A percentile compares a stretch with the other conserved stretches of the same genome.
phyloP scores from a whole-genome alignment of 2,329 filamentous ascomycete species.

The Chalara sp. region DNA sequence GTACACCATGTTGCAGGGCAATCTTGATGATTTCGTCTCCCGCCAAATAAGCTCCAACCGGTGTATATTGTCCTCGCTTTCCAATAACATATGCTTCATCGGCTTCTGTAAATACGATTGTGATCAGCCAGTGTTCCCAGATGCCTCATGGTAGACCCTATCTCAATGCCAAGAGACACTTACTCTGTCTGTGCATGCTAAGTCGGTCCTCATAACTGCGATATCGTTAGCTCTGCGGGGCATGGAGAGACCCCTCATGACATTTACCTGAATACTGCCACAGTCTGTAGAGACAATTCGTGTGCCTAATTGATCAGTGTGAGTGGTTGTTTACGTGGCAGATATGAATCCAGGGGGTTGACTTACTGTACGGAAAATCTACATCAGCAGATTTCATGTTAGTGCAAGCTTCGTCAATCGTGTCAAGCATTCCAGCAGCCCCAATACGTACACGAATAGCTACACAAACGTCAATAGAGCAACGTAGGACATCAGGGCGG shows the following conservation, averaged over 20 bases:
- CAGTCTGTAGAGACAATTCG: conserved; percentile 92
- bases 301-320: conserved; percentile 53
- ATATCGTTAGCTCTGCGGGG: conserved; percentile 30
- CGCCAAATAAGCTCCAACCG: conserved; percentile 89
- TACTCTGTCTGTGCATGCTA: conserved; percentile 96
- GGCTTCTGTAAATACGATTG: conserved; percentile 51
- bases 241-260: conserved; percentile 1
- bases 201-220: conserved; percentile 91
- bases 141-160: not conserved
- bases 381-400: conserved; percentile 34
- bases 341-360: not conserved
- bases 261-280: conserved; percentile 71
- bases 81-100: conserved; percentile 99
- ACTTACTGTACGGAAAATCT: conserved; percentile 85
- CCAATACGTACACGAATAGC: conserved; percentile 43
- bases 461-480: conserved; percentile 28
- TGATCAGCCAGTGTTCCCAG: conserved; percentile 13
- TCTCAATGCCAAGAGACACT: conserved; percentile 19
- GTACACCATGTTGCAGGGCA: conserved; percentile 85
- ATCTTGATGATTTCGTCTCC: conserved; percentile 99
- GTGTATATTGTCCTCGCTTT: conserved; percentile 92
- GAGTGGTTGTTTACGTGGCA: conserved; percentile 11
- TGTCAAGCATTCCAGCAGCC: conserved; percentile 6
- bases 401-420: conserved; percentile 23
- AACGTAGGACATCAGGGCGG: conserved; percentile 11